phyloP scores from a whole-genome alignment of 139 green algal species.

The Chlorokybus atmophyticus region DNA sequence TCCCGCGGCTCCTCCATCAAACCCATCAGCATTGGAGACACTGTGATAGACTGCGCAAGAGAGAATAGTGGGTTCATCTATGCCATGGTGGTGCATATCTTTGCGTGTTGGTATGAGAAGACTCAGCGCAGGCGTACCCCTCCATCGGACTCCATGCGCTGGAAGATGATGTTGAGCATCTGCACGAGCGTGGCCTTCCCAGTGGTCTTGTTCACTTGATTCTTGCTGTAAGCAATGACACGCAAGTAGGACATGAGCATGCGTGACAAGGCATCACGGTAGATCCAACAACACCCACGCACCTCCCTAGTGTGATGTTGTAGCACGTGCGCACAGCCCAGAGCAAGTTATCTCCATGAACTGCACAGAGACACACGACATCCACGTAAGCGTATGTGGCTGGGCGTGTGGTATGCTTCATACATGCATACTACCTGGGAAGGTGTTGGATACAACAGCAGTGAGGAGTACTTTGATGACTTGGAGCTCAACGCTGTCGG shows the following conservation, averaged over 20 bases:
- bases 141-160: slow-evolving; percentile 73
- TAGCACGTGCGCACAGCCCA: slow-evolving; percentile 75
- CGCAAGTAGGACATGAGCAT: slow-evolving; percentile 3
- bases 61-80: too few species aligned
- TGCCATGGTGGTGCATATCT: too few species aligned
- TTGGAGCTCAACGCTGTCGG: slow-evolving; percentile 28
- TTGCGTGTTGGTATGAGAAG: too few species aligned
- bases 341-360: slow-evolving; percentile 46
- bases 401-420: too few species aligned
- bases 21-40: too few species aligned
- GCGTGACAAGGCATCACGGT: background rate
- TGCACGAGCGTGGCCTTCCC: slow-evolving; percentile 89
- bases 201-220: slow-evolving; percentile 65
- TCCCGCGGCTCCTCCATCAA: too few species aligned
- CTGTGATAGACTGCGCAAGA: too few species aligned
- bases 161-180: slow-evolving; percentile 92
- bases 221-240: slow-evolving; percentile 19
- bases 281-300: background rate
- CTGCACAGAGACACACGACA: too few species aligned
- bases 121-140: background rate
- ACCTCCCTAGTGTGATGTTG: slow-evolving; percentile 69
- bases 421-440: slow-evolving; percentile 22
- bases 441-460: slow-evolving; percentile 20
- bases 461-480: slow-evolving; percentile 33
- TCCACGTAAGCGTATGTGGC: too few species aligned